Evolutionary conservation across 495 filamentous ascomycete genomes (phyloP).

Genomic region (Talaromyces borbonicus): DNA sequence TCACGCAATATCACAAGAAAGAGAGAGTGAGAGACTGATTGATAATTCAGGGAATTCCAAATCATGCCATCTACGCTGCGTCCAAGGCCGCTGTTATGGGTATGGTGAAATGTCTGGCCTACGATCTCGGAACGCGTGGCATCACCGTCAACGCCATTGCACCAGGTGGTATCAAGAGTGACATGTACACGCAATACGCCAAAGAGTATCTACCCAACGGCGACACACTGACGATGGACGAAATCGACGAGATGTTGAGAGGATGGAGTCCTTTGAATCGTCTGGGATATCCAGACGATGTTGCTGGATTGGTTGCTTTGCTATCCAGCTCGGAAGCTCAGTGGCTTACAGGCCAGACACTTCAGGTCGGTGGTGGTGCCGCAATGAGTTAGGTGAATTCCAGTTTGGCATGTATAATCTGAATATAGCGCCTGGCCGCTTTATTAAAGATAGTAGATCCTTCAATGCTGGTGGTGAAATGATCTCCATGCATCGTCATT

Average conservation of each 20-base stretch:
- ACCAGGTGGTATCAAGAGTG: constrained; percentile 57
- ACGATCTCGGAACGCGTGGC: constrained; percentile 39
- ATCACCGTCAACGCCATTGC: constrained; percentile 58
- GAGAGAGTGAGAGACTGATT: no score
- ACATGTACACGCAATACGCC: constrained; percentile 60
- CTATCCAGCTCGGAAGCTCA: constrained; percentile 44
- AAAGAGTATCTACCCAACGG: constrained; percentile 51
- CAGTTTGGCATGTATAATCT: no score
- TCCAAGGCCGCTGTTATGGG: constrained; percentile 50
- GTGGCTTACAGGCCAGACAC: constrained; percentile 40
- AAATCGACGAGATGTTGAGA: constrained; percentile 9
- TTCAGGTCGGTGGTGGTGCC: constrained; percentile 7
- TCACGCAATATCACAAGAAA: no score
- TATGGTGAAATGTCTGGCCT: constrained; percentile 44
- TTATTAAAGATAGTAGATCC: no score
- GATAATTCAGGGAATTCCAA: constrained; percentile 52
- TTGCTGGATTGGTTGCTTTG: constrained; percentile 55
- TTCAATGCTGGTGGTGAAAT: no score
- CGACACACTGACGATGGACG: background rate
- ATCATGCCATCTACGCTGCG: constrained; percentile 51
- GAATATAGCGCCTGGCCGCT: no score
- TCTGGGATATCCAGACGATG: constrained; percentile 51
- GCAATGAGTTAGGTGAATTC: no score
- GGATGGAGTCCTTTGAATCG: constrained; percentile 50
- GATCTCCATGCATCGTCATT: no score